Base-by-base conservation (phyloP, 139 green algal genomes). In the Spirogloea muscicola region DNA sequence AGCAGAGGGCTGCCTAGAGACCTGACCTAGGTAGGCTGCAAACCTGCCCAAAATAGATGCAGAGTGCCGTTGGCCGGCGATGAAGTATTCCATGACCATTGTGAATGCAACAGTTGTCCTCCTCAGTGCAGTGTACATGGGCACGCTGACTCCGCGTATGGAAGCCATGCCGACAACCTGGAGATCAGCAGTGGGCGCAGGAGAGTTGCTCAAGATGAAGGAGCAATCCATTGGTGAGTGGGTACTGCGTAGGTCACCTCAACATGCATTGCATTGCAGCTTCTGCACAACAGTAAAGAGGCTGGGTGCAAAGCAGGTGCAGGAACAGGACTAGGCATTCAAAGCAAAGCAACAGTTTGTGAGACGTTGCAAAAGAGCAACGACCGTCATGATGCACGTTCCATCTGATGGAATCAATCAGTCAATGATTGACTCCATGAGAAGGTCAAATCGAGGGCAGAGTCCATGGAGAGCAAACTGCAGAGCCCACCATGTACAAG, bases 81-180 rank as follows among this genome's bases (percentile, higher is more conserved):
- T 39, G 41, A 79, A 36, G 55, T 58, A 79, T 58, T 84, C 70
- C 16, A 52, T 57, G 1, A 37, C 27, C 71, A 84, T 80, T 9
- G 78, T 84, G 63, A 84, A 84, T 10, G 70, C 78, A 5, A 74
- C 71, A 2, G 78, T 81, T 10, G 78, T 84, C 34, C 78, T 62
- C 41, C 78, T 49, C 48, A 84, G 78, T 1, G 78, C 67, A 21
- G 70, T 80, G 78, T 84, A 84, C 71, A 84, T 84, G 38, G 78
- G 71, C 16, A 84, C 41, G 61, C 60, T 77, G 2, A 84, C 78
- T 7, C 71, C 78, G 6, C 71, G 25, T 27, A 84, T 61, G 31
- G 46, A 42, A 13, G 41, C 58, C 77, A 84, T 84, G 13, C 65
- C 57, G n/a, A 84, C 33, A 7, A 80, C 36, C 77, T 74, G 7